Evolutionary conservation across 148 eudicot species (phyloP), one percentile per base, ranked within the genome.

Genomic region (Linanthus parryae): DNA sequence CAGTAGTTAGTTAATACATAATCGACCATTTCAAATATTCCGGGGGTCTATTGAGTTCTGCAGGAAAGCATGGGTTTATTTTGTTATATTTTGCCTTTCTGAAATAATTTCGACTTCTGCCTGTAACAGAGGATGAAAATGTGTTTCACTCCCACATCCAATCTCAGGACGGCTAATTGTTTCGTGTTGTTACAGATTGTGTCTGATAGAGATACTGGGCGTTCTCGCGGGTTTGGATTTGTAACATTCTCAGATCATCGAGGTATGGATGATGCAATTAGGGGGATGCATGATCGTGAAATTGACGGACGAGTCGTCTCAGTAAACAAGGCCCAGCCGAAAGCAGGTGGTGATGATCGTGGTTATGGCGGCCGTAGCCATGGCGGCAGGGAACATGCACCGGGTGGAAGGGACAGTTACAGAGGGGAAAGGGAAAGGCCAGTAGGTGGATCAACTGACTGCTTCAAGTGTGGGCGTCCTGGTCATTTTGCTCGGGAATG

Each of bases 401-500:
- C 73, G 41, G 64, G 73, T 45, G 66, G 37, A 21, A 61, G 81
- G 53, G 78, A 56, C 23, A 63, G 70, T 48, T 77, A 62, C 20
- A 38, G 72, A 7, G 67, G 40, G 1, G 36, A 12, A 44, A 65
- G 52, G 15, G 73, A 67, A 54, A 66, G 62, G 28, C 29, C 51
- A 11, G 61, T 20, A 21, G 72, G 47, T 7, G 59, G 50, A 34
- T 54, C n/a, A n/a, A n/a, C 67, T 47, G 82, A 77, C 42, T 77
- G 82, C 58, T 77, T 77, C 50, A 77, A 77, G 58, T 77, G 82
- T 66, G 82, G 82, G 23, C 73, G 78, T 25, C 29, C 26, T 0
- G 82, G 82, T 7, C 82, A 77, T 51, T 77, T 71, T 71, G 82
- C 82, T 9, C 43, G 78, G 42, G 75, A 77, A 29, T 73, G 78